These are phyloP conservation scores for Nannizzia gypsea DNA, from an alignment of 2,329 filamentous ascomycete species.

Conservation along the genomic window DNA sequence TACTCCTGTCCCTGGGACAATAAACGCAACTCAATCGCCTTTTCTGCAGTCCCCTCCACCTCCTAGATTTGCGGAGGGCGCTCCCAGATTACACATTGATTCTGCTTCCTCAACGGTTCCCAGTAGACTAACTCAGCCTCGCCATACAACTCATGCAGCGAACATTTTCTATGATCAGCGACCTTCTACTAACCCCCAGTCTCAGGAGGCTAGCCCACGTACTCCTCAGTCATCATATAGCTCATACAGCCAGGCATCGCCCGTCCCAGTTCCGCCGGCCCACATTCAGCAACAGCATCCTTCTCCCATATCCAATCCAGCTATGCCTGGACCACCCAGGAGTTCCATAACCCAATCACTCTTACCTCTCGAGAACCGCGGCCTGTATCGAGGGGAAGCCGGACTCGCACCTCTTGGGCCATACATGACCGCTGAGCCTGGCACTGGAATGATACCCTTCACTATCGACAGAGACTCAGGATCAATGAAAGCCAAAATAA, in stretches of 20 bases:
- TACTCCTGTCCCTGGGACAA: slow-evolving; percentile 20
- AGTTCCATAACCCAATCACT: background rate
- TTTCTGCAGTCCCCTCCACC: slow-evolving; percentile 24
- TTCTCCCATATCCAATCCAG: slow-evolving; percentile 2
- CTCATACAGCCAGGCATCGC: slow-evolving; percentile 11
- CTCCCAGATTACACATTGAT: slow-evolving; percentile 2
- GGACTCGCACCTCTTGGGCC: background rate
- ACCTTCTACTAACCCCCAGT: slow-evolving; percentile 1
- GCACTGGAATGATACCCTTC: slow-evolving; percentile 26
- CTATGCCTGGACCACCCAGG: background rate
- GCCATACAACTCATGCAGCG: slow-evolving; percentile 3
- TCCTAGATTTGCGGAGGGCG: slow-evolving; percentile 10
- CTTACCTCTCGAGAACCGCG: slow-evolving; percentile 3
- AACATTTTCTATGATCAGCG: slow-evolving; percentile 4
- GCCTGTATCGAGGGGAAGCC: background rate
- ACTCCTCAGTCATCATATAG: slow-evolving; percentile 12
- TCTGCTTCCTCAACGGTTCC: slow-evolving; percentile 1
- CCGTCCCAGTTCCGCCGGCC: background rate
- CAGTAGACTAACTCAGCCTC: slow-evolving; percentile 7
- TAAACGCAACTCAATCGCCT: slow-evolving; percentile 24
- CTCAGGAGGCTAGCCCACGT: slow-evolving; percentile 11
- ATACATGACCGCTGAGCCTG: background rate
- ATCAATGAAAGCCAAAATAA: slow-evolving; percentile 31
- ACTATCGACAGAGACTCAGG: slow-evolving; percentile 32
- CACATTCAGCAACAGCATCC: slow-evolving; percentile 12